A percentile compares a stretch with the other conserved stretches of the same genome.
phyloP scores from a whole-genome alignment of 495 filamentous ascomycete genomes.

The Aspergillus carlsbadensis region DNA sequence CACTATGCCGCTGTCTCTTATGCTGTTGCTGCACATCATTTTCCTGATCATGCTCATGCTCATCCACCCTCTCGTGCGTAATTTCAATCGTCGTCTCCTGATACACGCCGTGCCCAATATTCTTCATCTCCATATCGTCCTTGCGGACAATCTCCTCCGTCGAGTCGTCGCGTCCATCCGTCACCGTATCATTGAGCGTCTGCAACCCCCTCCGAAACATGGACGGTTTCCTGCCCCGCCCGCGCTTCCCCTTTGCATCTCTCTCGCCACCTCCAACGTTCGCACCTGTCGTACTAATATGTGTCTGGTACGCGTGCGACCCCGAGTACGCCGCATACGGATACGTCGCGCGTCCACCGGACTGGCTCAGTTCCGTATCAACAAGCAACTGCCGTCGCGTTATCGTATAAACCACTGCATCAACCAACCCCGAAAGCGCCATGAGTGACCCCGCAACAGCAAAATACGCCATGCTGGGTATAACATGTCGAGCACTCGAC shows the following conservation, averaged over 20 bases:
- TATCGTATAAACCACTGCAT: conserved; percentile 67
- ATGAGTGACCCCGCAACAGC: conserved; percentile 67
- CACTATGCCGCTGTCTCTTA: conserved; percentile 3
- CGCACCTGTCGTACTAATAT: conserved; percentile 26
- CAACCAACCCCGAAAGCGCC: conserved; percentile 67
- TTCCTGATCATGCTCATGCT: conserved; percentile 12
- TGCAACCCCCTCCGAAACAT: conserved; percentile 25
- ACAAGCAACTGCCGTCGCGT: conserved; percentile 39
- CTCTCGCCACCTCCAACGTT: background rate
- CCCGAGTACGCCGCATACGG: conserved; percentile 21
- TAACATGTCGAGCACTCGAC: conserved; percentile 49
- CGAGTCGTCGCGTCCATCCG: conserved; percentile 33
- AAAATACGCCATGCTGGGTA: conserved; percentile 58
- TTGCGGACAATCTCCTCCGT: conserved; percentile 41
- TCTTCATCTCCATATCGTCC: conserved; percentile 31
- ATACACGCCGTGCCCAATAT: conserved; percentile 36
- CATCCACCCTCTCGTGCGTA: conserved; percentile 33
- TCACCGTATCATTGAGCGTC: conserved; percentile 20
- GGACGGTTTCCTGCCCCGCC: conserved; percentile 23
- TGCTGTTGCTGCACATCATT: background rate
- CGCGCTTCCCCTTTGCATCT: conserved; percentile 13
- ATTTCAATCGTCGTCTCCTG: conserved; percentile 46
- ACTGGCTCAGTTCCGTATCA: conserved; percentile 36
- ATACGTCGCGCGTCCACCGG: conserved; percentile 21
- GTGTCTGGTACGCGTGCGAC: conserved; percentile 27